Base-by-base conservation (phyloP, 495 filamentous ascomycete species). In the Neurospora sp. region DNA sequence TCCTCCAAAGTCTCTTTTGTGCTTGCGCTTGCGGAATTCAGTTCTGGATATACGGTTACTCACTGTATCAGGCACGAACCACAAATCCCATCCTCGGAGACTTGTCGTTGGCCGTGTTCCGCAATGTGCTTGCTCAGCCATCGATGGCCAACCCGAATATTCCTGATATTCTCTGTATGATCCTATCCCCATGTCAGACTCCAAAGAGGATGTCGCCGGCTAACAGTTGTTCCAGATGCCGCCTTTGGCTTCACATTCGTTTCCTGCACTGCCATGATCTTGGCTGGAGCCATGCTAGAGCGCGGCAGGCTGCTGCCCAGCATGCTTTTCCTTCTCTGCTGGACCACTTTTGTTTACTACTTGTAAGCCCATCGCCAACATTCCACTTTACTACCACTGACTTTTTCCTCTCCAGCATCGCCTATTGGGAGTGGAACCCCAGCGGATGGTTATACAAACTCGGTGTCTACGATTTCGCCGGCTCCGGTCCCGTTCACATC, bases 21-120 rank as follows among this genome's bases (percentile, higher is more conserved):
- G 88, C 89, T 27, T 93, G 92, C 27, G 89, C 97, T 70, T 90
- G 94, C 22, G 90, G 89, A 31, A 96, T 97, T 83, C 94, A 98
- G 79, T 98, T 94, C 93, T 97, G 97, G 86, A 95, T 98, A 86
- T 98, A 94, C 94, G 95, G 95, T 69, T 98, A 96, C 81, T 96
- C 93, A 3, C 84, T 98, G 69, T 88, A 94, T 45, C 96, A 97
- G 84, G 94, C 92, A n/a, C 90, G 92, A 76, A 85, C 89, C 12
- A 94, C 91, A 61, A 93, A 92, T 70, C 91, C 84, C 61, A 97
- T 89, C 83, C 94, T 97, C 77, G 95, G 95, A 70, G 87, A 94
- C 76, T 84, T 97, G 48, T 82, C 86, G 69, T 93, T 96, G 84
- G 91, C 96, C 80, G 94, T 89, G 40, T 88, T 98, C 75, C 88